These are phyloP conservation scores for Silene conica DNA, from an alignment of 148 eudicot species.

Conservation along the genomic window DNA sequence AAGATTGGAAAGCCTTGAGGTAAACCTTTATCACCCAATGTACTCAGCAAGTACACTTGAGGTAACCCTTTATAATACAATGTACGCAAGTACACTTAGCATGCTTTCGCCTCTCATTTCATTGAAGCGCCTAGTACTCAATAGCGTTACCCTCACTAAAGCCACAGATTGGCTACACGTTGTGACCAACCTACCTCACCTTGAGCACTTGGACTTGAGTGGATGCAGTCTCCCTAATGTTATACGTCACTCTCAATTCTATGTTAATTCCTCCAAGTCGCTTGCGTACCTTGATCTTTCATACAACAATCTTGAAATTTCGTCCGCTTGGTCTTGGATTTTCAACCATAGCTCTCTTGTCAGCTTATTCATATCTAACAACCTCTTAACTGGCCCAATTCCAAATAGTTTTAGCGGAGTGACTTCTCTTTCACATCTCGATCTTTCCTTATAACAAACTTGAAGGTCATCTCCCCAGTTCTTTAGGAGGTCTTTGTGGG, in stretches of 20 bases:
- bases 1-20: conserved; percentile 15
- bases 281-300: conserved; percentile 25
- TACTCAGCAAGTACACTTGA: background rate
- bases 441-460: no score
- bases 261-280: conserved; percentile 19
- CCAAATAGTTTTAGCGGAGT: no score
- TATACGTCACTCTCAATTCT: background rate
- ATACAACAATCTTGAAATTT: conserved; percentile 6
- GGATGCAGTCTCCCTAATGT: background rate
- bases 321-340: conserved; percentile 18
- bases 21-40: background rate
- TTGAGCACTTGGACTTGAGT: conserved; percentile 20
- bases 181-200: conserved; percentile 24
- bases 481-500: background rate
- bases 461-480: no score
- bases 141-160: background rate
- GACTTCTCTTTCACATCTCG: no score
- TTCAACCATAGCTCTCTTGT: conserved; percentile 17
- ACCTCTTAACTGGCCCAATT: no score
- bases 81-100: background rate
- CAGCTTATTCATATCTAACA: no score
- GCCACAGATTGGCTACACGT: conserved; percentile 17
- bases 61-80: no score
- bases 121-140: conserved; percentile 13
- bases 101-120: conserved; percentile 19